phyloP scores from a whole-genome alignment of 129 eudicot species.

The Helianthus tuberosus region DNA sequence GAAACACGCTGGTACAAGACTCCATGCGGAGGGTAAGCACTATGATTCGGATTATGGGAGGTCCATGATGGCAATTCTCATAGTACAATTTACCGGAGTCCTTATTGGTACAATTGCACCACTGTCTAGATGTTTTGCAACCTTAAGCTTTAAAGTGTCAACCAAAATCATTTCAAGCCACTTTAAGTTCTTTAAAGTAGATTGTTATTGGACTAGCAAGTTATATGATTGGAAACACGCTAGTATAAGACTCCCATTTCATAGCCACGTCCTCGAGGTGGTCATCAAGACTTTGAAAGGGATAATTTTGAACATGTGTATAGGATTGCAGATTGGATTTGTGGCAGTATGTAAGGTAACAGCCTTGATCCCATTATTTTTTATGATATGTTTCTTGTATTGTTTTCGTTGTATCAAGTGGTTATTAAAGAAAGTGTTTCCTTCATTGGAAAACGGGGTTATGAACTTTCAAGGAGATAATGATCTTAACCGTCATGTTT shows the following conservation, averaged over 20 bases:
- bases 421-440: neutral
- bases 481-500: neutral
- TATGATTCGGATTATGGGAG: constrained; percentile 4
- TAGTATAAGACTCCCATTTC: neutral
- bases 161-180: neutral
- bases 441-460: neutral
- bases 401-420: neutral
- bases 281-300: neutral
- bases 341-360: neutral
- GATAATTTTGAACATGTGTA: neutral
- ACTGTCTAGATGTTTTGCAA: constrained; percentile 2
- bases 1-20: no score
- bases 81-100: constrained; percentile 1
- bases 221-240: constrained; percentile 7
- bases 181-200: constrained; percentile 4
- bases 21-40: neutral
- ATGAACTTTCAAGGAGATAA: neutral
- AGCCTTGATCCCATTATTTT: neutral
- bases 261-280: neutral
- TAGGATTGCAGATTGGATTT: neutral
- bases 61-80: neutral
- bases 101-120: constrained; percentile 8
- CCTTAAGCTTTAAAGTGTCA: constrained; percentile 1
- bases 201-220: neutral
- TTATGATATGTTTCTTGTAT: neutral